Evolutionary conservation across 2,329 filamentous ascomycete species (phyloP).

Genomic region (Parastagonospora avenae): DNA sequence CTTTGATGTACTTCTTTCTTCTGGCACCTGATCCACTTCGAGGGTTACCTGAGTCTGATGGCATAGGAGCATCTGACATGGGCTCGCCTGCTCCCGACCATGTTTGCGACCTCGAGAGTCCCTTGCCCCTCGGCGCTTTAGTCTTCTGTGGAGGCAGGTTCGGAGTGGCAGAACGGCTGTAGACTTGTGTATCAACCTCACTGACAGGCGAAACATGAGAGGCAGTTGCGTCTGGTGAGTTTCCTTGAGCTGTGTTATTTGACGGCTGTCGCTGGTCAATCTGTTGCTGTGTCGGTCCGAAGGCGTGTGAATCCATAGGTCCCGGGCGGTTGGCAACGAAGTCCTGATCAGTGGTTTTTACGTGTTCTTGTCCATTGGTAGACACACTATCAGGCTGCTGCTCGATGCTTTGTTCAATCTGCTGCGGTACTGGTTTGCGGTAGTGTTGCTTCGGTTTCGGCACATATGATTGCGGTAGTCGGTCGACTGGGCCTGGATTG

Average conservation of each 20-base stretch:
- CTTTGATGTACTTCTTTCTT: slow-evolving; percentile 69
- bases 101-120: slow-evolving; percentile 43
- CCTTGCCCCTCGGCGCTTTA: slow-evolving; percentile 30
- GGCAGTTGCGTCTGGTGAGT: slow-evolving; percentile 23
- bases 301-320: slow-evolving; percentile 6
- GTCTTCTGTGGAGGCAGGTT: slow-evolving; percentile 20
- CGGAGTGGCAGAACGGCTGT: slow-evolving; percentile 32
- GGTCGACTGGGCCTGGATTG: slow-evolving; percentile 33
- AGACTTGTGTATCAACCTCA: slow-evolving; percentile 21
- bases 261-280: slow-evolving; percentile 6
- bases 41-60: slow-evolving; percentile 24
- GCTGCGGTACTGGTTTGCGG: slow-evolving; percentile 15
- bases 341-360: slow-evolving; percentile 8
- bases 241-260: slow-evolving; percentile 13
- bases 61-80: slow-evolving; percentile 38
- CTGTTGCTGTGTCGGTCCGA: slow-evolving; percentile 2
- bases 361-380: slow-evolving; percentile 11
- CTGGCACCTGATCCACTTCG: slow-evolving; percentile 61
- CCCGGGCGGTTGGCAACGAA: not conserved
- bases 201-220: slow-evolving; percentile 24
- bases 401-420: slow-evolving; percentile 29
- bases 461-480: slow-evolving; percentile 33
- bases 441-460: slow-evolving; percentile 24
- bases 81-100: slow-evolving; percentile 43
- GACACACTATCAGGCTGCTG: slow-evolving; percentile 14